Evolutionary conservation across 2,329 filamentous ascomycete genomes (phyloP).

Genomic region (Aspergillus costaricaensis): DNA sequence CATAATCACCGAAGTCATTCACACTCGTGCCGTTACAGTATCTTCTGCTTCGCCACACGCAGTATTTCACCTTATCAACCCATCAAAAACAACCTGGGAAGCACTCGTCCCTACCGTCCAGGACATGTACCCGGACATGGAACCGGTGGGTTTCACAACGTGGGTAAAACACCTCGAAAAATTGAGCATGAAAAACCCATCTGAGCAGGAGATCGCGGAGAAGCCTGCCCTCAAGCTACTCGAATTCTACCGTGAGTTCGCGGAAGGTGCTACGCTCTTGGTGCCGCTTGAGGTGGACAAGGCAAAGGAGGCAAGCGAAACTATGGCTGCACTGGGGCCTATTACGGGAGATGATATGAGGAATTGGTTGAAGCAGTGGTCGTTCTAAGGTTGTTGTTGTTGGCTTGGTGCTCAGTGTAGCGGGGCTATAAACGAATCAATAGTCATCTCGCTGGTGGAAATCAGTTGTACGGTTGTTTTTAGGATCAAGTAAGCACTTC

Average conservation of each 20-base stretch:
- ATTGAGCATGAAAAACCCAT: neutral
- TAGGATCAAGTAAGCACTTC: too few species aligned
- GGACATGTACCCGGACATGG: neutral
- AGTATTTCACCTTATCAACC: neutral
- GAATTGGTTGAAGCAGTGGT: neutral
- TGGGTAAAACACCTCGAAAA: neutral
- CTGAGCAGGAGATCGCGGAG: neutral
- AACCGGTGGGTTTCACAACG: neutral
- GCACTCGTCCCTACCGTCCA: neutral
- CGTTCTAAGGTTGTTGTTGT: neutral
- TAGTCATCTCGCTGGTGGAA: too few species aligned
- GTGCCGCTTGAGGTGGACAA: neutral
- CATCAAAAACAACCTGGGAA: neutral
- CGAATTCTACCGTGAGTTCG: neutral
- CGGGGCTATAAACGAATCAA: neutral
- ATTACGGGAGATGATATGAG: neutral
- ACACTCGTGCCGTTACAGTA: neutral
- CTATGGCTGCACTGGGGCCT: neutral
- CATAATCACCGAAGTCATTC: neutral
- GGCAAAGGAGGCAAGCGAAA: neutral
- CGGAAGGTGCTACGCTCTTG: neutral
- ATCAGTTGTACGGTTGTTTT: too few species aligned
- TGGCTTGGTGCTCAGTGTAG: neutral
- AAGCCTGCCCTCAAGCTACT: neutral
- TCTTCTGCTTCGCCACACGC: neutral